Conservation (phyloP, 495 filamentous ascomycete species). For the Poronia punctata region DNA sequence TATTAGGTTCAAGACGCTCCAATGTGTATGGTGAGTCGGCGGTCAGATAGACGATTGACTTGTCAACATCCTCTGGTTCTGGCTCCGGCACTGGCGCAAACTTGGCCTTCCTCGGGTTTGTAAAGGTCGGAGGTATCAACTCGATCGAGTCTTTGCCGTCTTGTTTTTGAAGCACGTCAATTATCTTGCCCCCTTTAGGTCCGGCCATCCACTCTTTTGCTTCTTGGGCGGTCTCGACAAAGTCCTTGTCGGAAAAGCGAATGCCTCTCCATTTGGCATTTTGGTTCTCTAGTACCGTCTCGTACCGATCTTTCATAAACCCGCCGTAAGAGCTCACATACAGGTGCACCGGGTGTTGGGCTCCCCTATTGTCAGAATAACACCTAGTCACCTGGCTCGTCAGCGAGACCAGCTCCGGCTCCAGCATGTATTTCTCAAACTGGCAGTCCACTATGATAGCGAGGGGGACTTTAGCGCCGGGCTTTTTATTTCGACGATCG, state of each 20-base stretch:
- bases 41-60: constrained; percentile 71
- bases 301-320: constrained; percentile 67
- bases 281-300: constrained; percentile 58
- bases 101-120: constrained; percentile 13
- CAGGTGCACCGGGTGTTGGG: constrained; percentile 59
- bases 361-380: constrained; percentile 77
- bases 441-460: constrained; percentile 83
- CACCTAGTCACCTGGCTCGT: constrained; percentile 73
- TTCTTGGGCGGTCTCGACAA: constrained; percentile 52
- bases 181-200: constrained; percentile 43
- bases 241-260: constrained; percentile 62
- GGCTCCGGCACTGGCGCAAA: constrained; percentile 17
- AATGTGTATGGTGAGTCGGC: constrained; percentile 80
- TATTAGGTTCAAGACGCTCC: constrained; percentile 70
- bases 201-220: constrained; percentile 55
- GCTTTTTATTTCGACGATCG: constrained; percentile 18
- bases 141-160: constrained; percentile 27
- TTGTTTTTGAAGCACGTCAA: constrained; percentile 44
- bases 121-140: neutral
- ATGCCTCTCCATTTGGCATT: constrained; percentile 76
- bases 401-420: constrained; percentile 75
- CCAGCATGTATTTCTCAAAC: constrained; percentile 83
- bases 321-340: constrained; percentile 71
- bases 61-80: constrained; percentile 31
- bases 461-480: constrained; percentile 54